Evolutionary conservation across 106 monocot genomes (phyloP), one percentile per base, ranked within the genome.

Genomic region (Dendrobium nobile): DNA sequence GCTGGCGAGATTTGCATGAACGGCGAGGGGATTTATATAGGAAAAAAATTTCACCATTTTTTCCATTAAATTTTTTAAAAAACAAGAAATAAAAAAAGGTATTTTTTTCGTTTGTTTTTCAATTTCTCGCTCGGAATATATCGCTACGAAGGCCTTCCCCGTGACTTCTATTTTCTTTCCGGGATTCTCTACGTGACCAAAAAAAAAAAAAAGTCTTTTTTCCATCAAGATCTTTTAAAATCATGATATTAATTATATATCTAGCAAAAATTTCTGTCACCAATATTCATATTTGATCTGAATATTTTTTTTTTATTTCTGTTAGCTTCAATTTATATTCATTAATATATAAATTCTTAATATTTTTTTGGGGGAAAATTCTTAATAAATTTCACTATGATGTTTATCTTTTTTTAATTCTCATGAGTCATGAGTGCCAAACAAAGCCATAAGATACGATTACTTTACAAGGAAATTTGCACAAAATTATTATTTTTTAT

Each of bases 1-100:
- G 70, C 40, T 59, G 82, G 68, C 70, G 77, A 82, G 76, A 41
- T 51, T 77, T 78, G 77, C 61, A 82, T 64, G 77, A 58, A 27
- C 37, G 43, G 82, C 7, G 48, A 11, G 59, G 47, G 27, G 18
- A 18, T n/a, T 82, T 75, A 77, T 51, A 77, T 77, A 82, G 82
- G 45, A 48, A 58, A 77, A 74, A 54, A 77, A 27, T 54, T 54
- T 61, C 61, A 61, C 22, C 22, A 6, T n/a, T 61, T 22, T 22
- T 20, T 22, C 1, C n/a, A 22, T 61, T 51, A 22, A n/a, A n/a
- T 9, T 22, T n/a, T n/a, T 22, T 20, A 18, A 58, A 58, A 3
- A 19, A 13, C 4, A 20, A 19, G 18, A 58, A 58, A 58, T 58
- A 47, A 51, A 51, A 51, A 51, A 13, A 13, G 51, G 10, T 13